These are phyloP conservation scores for Vitis labrusca DNA, from an alignment of 164 flowering plant species.

Conservation along the genomic window DNA sequence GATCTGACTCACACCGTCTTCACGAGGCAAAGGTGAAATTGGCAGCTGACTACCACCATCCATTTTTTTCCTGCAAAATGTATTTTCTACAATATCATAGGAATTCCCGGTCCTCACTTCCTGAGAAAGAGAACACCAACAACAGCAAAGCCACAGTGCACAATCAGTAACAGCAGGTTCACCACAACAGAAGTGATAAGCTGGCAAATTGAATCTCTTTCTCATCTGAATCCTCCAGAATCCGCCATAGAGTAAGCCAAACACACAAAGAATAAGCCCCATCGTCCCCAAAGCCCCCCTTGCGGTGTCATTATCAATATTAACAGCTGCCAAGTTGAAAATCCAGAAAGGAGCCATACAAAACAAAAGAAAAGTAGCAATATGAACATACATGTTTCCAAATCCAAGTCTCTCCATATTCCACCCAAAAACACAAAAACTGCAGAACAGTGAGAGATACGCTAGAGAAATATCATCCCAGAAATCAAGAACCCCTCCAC, in stretches of 20 bases:
- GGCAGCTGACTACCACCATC: conserved; percentile 10
- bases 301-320: conserved; percentile 61
- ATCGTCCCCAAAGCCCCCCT: conserved; percentile 56
- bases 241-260: conserved; percentile 94
- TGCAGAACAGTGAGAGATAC: conserved; percentile 79
- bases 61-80: conserved; percentile 40
- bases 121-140: conserved; percentile 94
- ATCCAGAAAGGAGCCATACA: conserved; percentile 92
- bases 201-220: conserved; percentile 79
- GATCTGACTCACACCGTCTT: conserved; percentile 23
- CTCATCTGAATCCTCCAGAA: conserved; percentile 98
- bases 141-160: conserved; percentile 86
- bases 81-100: conserved; percentile 76
- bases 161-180: conserved; percentile 69
- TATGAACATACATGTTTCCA: conserved; percentile 97
- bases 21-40: conserved; percentile 24
- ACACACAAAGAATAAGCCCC: conserved; percentile 69
- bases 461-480: conserved; percentile 88
- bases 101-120: conserved; percentile 84
- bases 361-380: conserved; percentile 78
- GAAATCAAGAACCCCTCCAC: conserved; percentile 81
- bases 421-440: conserved; percentile 95
- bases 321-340: conserved; percentile 79
- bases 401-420: conserved; percentile 97
- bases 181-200: conserved; percentile 58